Evolutionary conservation across 2,329 filamentous ascomycete genomes (phyloP).

Genomic region (Sporothrix pallida): DNA sequence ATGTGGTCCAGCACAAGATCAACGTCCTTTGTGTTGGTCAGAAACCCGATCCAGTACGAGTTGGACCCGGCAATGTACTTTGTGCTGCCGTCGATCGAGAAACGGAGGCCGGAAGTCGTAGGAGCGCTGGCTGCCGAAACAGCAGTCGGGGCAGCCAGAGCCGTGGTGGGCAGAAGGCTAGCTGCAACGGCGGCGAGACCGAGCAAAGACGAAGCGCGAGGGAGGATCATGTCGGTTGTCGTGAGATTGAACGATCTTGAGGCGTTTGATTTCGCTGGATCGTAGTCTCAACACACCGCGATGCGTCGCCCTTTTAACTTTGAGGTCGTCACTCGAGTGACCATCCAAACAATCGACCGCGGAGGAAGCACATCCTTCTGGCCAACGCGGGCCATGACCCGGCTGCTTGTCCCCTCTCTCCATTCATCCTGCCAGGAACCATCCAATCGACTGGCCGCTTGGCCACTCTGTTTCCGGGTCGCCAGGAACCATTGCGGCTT

Average conservation of each 20-base stretch:
- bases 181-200: not conserved
- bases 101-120: constrained; percentile 41
- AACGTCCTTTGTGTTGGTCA: constrained; percentile 60
- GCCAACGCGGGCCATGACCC: not conserved
- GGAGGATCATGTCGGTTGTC: not conserved
- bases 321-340: too few relatives aligned
- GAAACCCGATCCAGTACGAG: constrained; percentile 61
- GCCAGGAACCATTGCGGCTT: not conserved
- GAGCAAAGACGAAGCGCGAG: constrained; percentile 6
- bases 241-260: not conserved
- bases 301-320: not conserved
- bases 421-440: not conserved
- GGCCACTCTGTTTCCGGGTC: not conserved
- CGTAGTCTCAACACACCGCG: too few relatives aligned
- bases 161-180: not conserved
- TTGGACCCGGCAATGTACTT: constrained; percentile 61
- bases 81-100: constrained; percentile 52
- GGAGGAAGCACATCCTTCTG: constrained; percentile 21
- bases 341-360: not conserved
- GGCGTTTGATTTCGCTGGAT: too few relatives aligned
- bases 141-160: not conserved
- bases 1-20: constrained; percentile 58
- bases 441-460: not conserved
- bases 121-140: constrained; percentile 27
- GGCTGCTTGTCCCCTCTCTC: not conserved